A percentile compares a stretch with the other conserved stretches of the same genome.
Evolutionary conservation across 2,329 filamentous ascomycete species (phyloP).

Genomic region (Didymella exigua): DNA sequence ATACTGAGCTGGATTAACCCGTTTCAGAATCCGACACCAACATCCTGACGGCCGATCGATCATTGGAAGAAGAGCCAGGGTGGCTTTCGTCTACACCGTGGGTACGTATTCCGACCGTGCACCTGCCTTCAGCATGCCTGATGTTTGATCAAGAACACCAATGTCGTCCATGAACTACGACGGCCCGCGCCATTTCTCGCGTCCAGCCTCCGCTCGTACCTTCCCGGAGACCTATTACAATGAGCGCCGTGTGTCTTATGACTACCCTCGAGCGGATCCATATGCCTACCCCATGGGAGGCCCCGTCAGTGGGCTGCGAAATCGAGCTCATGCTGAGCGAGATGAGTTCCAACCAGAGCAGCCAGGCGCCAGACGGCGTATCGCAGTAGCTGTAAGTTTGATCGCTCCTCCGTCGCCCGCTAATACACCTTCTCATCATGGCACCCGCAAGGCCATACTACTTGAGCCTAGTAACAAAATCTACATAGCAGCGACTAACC

Average conservation of each 20-base stretch:
- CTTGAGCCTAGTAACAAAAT: not conserved
- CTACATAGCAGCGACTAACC: not conserved
- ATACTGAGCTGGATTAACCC: too few relatives aligned
- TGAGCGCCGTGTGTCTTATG: slow-evolving; percentile 31
- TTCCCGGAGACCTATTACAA: slow-evolving; percentile 23
- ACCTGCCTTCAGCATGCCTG: not conserved
- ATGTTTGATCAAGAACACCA: not conserved
- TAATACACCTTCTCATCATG: not conserved
- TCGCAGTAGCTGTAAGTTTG: slow-evolving; percentile 50
- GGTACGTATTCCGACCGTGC: not conserved
- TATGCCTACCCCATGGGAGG: slow-evolving; percentile 34
- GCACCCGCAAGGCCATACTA: not conserved
- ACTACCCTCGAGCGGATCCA: slow-evolving; percentile 29
- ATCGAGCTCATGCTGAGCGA: slow-evolving; percentile 11
- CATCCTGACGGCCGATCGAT: not conserved
- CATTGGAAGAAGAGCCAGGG: not conserved
- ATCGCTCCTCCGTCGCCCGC: not conserved
- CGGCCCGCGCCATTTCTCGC: slow-evolving; percentile 23
- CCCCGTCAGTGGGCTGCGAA: slow-evolving; percentile 25
- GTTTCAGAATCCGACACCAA: not conserved
- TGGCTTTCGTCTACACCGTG: not conserved
- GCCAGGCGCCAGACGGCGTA: slow-evolving; percentile 55
- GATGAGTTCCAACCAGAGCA: slow-evolving; percentile 39
- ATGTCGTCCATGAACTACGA: slow-evolving; percentile 25
- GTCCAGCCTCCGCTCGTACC: slow-evolving; percentile 17